Evolutionary conservation across 805 yeast species (phyloP).

Genomic region (Dipodascopsis uninucleata): DNA sequence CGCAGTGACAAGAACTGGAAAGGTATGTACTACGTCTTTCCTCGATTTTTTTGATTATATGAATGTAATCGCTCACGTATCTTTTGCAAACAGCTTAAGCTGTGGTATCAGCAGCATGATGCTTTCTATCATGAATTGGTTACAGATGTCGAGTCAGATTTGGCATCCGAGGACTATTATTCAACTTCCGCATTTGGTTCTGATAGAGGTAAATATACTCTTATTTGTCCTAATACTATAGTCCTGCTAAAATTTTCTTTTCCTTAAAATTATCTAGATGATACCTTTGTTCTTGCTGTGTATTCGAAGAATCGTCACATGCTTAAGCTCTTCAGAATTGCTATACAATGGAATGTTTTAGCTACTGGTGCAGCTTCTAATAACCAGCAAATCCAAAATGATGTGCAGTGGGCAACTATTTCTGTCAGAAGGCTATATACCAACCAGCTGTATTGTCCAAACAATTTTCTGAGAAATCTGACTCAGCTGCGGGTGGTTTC

Average conservation of each 20-base stretch:
- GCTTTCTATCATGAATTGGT: slow-evolving; percentile 26
- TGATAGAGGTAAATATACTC: slow-evolving; percentile 8
- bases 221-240: neutral
- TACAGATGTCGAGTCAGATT: slow-evolving; percentile 25
- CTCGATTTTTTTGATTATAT: neutral
- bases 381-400: slow-evolving; percentile 4
- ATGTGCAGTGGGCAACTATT: slow-evolving; percentile 11
- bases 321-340: slow-evolving; percentile 32
- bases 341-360: slow-evolving; percentile 31
- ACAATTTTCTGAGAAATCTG: slow-evolving; percentile 6
- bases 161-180: slow-evolving; percentile 23
- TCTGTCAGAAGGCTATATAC: slow-evolving; percentile 10
- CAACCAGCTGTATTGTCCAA: slow-evolving; percentile 15
- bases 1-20: slow-evolving; percentile 61
- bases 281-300: slow-evolving; percentile 32
- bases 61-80: neutral
- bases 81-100: slow-evolving; percentile 35
- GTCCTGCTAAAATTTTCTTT: slow-evolving; percentile 28
- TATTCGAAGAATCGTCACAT: slow-evolving; percentile 27
- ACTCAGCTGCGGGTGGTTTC: slow-evolving; percentile 24
- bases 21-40: slow-evolving; percentile 14
- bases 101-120: slow-evolving; percentile 51
- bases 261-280: slow-evolving; percentile 29
- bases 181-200: slow-evolving; percentile 26
- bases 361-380: neutral